A percentile compares a stretch with the other conserved stretches of the same genome.
Conservation (phyloP, 495 filamentous ascomycete species). For the Sporormia fimetaria region DNA sequence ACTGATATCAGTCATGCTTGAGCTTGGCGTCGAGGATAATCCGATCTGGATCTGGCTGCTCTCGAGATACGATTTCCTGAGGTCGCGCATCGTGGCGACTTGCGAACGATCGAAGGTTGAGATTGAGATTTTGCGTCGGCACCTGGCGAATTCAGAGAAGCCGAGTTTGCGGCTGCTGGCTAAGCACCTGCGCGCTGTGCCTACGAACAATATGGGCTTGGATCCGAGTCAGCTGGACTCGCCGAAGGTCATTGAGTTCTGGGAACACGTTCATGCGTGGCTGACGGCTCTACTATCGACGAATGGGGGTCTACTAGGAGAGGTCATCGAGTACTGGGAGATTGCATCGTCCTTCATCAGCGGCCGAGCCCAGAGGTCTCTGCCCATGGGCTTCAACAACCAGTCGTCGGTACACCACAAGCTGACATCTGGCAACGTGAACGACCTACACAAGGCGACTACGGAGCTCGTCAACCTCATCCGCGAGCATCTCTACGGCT, state of each 20-base stretch:
- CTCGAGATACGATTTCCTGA: constrained; percentile 78
- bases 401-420: constrained; percentile 73
- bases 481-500: constrained; percentile 59
- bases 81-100: constrained; percentile 63
- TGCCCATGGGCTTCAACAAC: constrained; percentile 76
- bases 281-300: constrained; percentile 59
- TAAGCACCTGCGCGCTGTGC: constrained; percentile 58
- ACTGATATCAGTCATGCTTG: constrained; percentile 72
- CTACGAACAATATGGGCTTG: constrained; percentile 15
- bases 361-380: constrained; percentile 64
- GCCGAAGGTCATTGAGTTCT: constrained; percentile 69
- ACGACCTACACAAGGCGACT: constrained; percentile 63
- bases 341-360: constrained; percentile 83
- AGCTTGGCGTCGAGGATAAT: constrained; percentile 88
- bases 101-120: constrained; percentile 78
- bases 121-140: constrained; percentile 77
- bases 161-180: constrained; percentile 58
- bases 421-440: constrained; percentile 58
- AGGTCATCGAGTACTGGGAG: constrained; percentile 89
- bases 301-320: constrained; percentile 67
- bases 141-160: constrained; percentile 60
- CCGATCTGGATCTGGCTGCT: constrained; percentile 92
- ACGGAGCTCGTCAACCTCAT: constrained; percentile 72
- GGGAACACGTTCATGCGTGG: constrained; percentile 69
- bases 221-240: constrained; percentile 55